Conservation (phyloP, 2,329 filamentous ascomycete genomes). For the Acephala macrosclerotiorum region DNA sequence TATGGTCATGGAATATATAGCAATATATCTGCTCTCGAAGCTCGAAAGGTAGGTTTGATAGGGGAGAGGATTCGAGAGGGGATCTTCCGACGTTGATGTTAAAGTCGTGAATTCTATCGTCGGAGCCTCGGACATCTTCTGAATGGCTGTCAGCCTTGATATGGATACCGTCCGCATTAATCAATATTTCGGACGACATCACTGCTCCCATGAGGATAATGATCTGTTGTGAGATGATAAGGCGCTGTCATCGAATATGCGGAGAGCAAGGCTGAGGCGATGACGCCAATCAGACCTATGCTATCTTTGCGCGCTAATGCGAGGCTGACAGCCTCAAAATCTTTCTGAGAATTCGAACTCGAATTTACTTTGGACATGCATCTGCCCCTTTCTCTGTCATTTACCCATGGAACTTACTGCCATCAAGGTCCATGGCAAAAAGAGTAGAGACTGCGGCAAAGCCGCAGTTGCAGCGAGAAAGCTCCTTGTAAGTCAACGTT, state of each 20-base stretch:
- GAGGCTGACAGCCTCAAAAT: slow-evolving; percentile 18
- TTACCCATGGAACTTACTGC: slow-evolving; percentile 40
- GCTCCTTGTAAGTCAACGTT: slow-evolving; percentile 29
- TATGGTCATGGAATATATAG: slow-evolving; percentile 3
- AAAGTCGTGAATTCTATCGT: not conserved
- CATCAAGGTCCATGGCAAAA: slow-evolving; percentile 43
- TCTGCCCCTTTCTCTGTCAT: not conserved
- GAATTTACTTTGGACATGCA: not conserved
- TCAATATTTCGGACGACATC: not conserved
- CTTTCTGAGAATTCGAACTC: slow-evolving; percentile 9
- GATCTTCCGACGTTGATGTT: not conserved
- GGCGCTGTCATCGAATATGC: not conserved
- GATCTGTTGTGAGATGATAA: not conserved
- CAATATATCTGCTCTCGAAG: slow-evolving; percentile 6
- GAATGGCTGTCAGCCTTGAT: not conserved
- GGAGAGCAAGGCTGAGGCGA: not conserved
- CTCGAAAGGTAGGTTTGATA: slow-evolving; percentile 1
- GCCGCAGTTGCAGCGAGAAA: slow-evolving; percentile 34
- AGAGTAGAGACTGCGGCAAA: slow-evolving; percentile 35
- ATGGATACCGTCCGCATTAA: too few relatives aligned
- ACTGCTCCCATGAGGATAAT: not conserved
- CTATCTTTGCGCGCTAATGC: not conserved
- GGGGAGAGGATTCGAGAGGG: not conserved
- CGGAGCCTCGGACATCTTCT: not conserved
- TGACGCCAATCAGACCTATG: not conserved